Base-by-base conservation (phyloP, 139 green algal genomes). In the Chlorokybus atmophyticus region DNA sequence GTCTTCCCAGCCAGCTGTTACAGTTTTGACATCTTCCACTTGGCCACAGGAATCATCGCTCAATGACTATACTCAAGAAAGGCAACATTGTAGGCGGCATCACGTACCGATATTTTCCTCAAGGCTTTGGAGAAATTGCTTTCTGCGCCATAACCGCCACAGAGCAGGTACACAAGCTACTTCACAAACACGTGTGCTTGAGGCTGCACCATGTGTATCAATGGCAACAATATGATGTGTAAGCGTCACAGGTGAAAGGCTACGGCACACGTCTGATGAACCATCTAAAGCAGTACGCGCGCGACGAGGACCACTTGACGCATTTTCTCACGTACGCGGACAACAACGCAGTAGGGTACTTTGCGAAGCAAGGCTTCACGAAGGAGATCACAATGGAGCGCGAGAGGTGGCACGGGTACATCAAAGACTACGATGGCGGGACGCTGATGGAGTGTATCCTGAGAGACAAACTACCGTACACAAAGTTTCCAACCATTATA, bases 311-410 rank as follows among this genome's bases (percentile, higher is more conserved):
- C 60, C 55, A 71, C 2, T 63, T 94, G 1, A 77, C 72, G 8
- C 74, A 87, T 66, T 95, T 98, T 57, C 77, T 98, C n/a, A 98
- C 90, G 0, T 98, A 98, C 55, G 90, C 90, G 1, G 90, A 98
- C 79, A 98, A 98, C 79, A 93, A 92, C 60, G 90, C 90, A 0
- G 86, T 97, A 10, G 91, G 91, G 0, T 98, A 98, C 78, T 98
- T 98, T 51, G 41, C 59, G 28, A 98, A 98, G 76, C 90, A 98
- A 49, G 82, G 78, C 17, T 96, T 95, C 75, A 94, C 87, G 0
- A 87, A 83, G 32, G 75, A 83, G 28, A 79, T 95, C 52, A 85
- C 73, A 0, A 49, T 94, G 55, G 58, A 77, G 6, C 38, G 55
- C 19, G 61, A 70, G 32, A 49, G 42, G 21, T 76, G 68, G 68